Percentiles rank a stretch among this genome's conserved stretches.
Evolutionary conservation across 345 rosid species (phyloP).

Genomic region (Salix arbutifolia): DNA sequence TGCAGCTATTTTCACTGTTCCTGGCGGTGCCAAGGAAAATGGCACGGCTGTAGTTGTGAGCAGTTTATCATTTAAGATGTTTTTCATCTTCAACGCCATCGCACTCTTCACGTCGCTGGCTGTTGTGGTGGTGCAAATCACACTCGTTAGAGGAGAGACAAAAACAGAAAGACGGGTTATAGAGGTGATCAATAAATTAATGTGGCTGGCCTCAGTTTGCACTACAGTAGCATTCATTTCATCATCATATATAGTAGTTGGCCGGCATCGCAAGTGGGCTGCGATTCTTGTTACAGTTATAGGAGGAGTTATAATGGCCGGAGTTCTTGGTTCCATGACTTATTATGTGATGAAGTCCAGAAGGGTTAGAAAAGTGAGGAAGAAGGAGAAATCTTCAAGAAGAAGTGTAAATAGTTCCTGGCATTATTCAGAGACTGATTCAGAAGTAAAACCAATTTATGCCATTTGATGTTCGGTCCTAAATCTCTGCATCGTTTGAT

Average conservation of each 20-base stretch:
- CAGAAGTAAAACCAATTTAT: constrained; percentile 67
- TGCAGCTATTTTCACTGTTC: constrained; percentile 76
- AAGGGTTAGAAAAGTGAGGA: constrained; percentile 47
- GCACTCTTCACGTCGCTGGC: constrained; percentile 88
- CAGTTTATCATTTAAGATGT: constrained; percentile 52
- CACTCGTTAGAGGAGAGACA: constrained; percentile 78
- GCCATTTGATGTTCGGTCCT: constrained; percentile 45
- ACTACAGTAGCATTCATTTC: constrained; percentile 73
- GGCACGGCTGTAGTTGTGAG: constrained; percentile 60
- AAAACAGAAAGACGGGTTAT: constrained; percentile 75
- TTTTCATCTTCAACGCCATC: constrained; percentile 61
- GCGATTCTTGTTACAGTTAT: constrained; percentile 67
- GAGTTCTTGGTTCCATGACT: constrained; percentile 70
- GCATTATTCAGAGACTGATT: constrained; percentile 49
- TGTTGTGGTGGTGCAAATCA: constrained; percentile 88
- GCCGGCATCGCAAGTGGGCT: constrained; percentile 62
- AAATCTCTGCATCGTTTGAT: neutral
- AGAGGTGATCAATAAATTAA: constrained; percentile 78
- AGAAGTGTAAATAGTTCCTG: constrained; percentile 25
- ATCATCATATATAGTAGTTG: constrained; percentile 78
- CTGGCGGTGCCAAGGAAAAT: constrained; percentile 59
- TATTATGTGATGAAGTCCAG: constrained; percentile 67
- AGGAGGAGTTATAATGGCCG: constrained; percentile 71
- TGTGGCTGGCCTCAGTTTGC: constrained; percentile 96
- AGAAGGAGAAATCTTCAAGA: constrained; percentile 46